Evolutionary conservation across 306 rosid genomes (phyloP).

Genomic region (Prunus padus): DNA sequence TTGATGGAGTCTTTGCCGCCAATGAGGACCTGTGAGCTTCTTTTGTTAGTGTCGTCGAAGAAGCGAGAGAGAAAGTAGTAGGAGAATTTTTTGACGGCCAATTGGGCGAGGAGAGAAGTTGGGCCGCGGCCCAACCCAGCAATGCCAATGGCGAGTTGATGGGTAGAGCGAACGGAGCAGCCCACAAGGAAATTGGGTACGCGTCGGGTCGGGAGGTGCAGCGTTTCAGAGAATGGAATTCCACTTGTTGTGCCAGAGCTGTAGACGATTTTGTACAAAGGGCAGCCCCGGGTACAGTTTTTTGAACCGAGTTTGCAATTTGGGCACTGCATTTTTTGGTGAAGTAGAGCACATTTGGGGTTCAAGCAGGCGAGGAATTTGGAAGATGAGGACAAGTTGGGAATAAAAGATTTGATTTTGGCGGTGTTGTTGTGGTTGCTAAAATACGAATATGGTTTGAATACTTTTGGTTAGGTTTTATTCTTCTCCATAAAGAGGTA

Average conservation of each 20-base stretch:
- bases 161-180: too few relatives aligned
- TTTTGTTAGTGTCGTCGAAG: constrained; percentile 54
- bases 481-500: too few relatives aligned
- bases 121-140: constrained; percentile 83
- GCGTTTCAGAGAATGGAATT: constrained; percentile 48
- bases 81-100: constrained; percentile 67
- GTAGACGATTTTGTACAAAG: constrained; percentile 56
- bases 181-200: too few relatives aligned
- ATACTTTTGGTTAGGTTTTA: too few relatives aligned
- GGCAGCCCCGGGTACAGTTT: constrained; percentile 50
- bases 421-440: constrained; percentile 33
- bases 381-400: constrained; percentile 53
- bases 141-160: constrained; percentile 44
- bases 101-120: constrained; percentile 64
- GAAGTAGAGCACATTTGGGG: constrained; percentile 57
- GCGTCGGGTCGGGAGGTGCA: constrained; percentile 42
- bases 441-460: too few relatives aligned
- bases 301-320: constrained; percentile 28
- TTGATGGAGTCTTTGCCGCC: constrained; percentile 52
- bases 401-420: constrained; percentile 46
- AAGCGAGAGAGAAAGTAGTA: constrained; percentile 58
- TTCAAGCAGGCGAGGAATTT: constrained; percentile 52
- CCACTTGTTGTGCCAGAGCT: constrained; percentile 71
- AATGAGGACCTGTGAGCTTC: constrained; percentile 47
- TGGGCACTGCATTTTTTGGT: constrained; percentile 35